A percentile compares a stretch with the other conserved stretches of the same genome.
Evolutionary conservation across 225 moss, liverwort and hornwort genomes (phyloP).

Genomic region (Pseudisothecium myosuroides): DNA sequence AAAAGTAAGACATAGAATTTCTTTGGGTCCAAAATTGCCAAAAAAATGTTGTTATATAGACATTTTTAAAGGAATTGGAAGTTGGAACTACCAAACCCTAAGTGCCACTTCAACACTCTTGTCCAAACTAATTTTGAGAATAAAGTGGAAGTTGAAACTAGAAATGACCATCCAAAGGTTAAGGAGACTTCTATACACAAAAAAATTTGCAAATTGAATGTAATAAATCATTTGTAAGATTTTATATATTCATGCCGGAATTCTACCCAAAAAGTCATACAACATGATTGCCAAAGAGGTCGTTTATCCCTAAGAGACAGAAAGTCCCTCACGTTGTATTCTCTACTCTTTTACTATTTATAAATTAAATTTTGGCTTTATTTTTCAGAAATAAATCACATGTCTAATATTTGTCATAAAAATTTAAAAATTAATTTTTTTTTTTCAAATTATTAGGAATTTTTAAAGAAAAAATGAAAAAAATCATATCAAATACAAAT

Average conservation of each 20-base stretch:
- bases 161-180: neutral
- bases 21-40: accelerated
- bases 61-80: neutral
- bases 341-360: neutral
- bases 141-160: neutral
- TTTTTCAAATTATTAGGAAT: neutral
- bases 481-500: neutral
- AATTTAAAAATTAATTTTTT: neutral
- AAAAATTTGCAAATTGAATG: neutral
- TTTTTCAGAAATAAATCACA: neutral
- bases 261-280: neutral
- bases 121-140: neutral
- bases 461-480: neutral
- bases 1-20: neutral
- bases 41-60: too few species aligned
- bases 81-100: too few species aligned
- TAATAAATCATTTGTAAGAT: too few species aligned
- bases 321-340: neutral
- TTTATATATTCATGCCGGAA: accelerated
- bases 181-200: accelerated
- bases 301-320: accelerated
- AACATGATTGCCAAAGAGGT: accelerated
- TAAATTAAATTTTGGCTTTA: neutral
- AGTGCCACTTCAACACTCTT: accelerated
- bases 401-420: neutral